A percentile compares a stretch with the other conserved stretches of the same genome.
Evolutionary conservation across 1,284 basidiomycete species (phyloP).

Genomic region (Cerioporus squamosus): DNA sequence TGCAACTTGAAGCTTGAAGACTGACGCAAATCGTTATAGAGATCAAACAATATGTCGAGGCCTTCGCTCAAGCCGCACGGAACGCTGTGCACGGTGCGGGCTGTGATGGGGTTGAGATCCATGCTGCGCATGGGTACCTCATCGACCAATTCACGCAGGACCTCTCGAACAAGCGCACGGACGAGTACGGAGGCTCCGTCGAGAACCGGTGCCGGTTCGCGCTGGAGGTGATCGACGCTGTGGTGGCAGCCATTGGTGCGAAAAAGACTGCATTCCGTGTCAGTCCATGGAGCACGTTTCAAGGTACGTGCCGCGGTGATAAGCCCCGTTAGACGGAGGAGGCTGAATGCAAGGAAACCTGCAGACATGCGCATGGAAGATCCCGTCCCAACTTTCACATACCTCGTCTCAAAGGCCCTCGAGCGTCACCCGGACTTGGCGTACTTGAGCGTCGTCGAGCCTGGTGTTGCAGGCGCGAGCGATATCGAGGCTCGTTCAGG

Average conservation of each 20-base stretch:
- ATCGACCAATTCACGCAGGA: slow-evolving; percentile 49
- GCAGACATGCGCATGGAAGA: slow-evolving; percentile 40
- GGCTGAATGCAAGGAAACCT: no score
- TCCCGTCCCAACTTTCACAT: slow-evolving; percentile 39
- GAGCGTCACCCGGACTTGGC: slow-evolving; percentile 44
- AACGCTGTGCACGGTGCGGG: slow-evolving; percentile 48
- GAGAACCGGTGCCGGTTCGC: slow-evolving; percentile 61
- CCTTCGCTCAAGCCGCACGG: slow-evolving; percentile 43
- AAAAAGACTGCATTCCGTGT: slow-evolving; percentile 52
- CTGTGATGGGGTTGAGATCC: slow-evolving; percentile 47
- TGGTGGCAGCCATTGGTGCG: slow-evolving; percentile 42
- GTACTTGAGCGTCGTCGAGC: slow-evolving; percentile 53
- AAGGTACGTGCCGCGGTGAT: slow-evolving; percentile 26
- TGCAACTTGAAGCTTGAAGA: neutral
- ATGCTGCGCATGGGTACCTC: slow-evolving; percentile 42
- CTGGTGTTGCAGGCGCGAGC: slow-evolving; percentile 17
- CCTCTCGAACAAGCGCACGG: slow-evolving; percentile 54
- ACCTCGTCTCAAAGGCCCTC: slow-evolving; percentile 33
- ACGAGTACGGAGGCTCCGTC: slow-evolving; percentile 60
- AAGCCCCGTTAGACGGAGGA: no score
- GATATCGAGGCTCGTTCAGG: slow-evolving; percentile 4
- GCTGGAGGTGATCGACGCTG: slow-evolving; percentile 53
- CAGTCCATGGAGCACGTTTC: slow-evolving; percentile 51
- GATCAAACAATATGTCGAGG: slow-evolving; percentile 45
- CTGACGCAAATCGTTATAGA: slow-evolving; percentile 27